phyloP scores from a whole-genome alignment of 2,329 filamentous ascomycete species.

The Mollisia scopiformis region DNA sequence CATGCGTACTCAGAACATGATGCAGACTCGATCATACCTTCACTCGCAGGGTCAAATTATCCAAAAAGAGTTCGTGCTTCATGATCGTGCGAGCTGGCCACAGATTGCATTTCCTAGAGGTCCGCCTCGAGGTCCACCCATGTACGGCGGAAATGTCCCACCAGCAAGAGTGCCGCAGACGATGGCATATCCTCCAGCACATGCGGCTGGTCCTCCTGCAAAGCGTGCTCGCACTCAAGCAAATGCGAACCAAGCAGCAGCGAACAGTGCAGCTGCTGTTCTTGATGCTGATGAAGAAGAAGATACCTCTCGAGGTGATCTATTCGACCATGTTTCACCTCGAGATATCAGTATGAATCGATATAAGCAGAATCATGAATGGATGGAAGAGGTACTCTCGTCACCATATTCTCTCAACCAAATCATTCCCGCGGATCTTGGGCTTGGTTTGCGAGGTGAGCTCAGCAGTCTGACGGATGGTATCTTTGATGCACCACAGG shows the following conservation, averaged over 20 bases:
- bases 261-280: conserved; percentile 19
- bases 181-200: conserved; percentile 63
- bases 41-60: conserved; percentile 79
- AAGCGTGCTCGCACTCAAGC: conserved; percentile 49
- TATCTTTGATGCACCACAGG: conserved; percentile 72
- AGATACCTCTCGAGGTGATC: conserved; percentile 82
- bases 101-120: conserved; percentile 71
- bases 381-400: conserved; percentile 97
- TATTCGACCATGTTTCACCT: conserved; percentile 87
- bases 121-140: conserved; percentile 41
- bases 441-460: conserved; percentile 82
- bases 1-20: conserved; percentile 59
- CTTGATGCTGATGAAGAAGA: conserved; percentile 78
- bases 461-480: conserved; percentile 81
- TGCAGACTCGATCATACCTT: conserved; percentile 66
- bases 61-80: conserved; percentile 93
- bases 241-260: conserved; percentile 21
- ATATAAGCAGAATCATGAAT: conserved; percentile 95
- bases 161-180: conserved; percentile 46
- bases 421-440: conserved; percentile 85
- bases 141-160: conserved; percentile 31
- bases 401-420: conserved; percentile 86
- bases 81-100: conserved; percentile 89
- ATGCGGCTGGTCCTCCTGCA: conserved; percentile 49
- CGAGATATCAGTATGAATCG: conserved; percentile 85